Evolutionary conservation across 768 basidiomycete species (phyloP).

Genomic region (Trametes sanguinea): DNA sequence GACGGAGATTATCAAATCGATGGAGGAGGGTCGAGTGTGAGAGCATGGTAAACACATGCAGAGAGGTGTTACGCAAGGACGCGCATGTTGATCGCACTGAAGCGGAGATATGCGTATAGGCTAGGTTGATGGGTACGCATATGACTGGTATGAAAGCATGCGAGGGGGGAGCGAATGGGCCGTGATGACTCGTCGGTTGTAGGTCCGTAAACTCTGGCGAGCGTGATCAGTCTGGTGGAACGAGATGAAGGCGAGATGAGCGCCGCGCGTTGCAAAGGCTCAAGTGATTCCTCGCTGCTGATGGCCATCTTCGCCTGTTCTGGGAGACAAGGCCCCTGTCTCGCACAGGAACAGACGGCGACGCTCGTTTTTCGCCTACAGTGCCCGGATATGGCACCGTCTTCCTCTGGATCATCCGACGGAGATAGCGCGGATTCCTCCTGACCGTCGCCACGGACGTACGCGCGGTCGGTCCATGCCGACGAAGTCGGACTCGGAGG

Average conservation of each 20-base stretch:
- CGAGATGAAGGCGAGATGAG: background rate
- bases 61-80: background rate
- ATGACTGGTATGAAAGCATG: background rate
- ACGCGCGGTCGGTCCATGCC: background rate
- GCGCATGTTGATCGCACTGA: slow-evolving; percentile 11
- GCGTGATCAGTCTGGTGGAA: background rate
- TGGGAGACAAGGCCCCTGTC: background rate
- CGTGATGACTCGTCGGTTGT: slow-evolving; percentile 7
- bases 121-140: background rate
- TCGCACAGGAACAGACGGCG: slow-evolving; percentile 13
- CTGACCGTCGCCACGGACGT: background rate
- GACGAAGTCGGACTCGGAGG: background rate
- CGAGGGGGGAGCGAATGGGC: background rate
- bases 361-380: background rate
- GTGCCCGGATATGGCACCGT: slow-evolving; percentile 14
- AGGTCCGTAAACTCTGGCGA: slow-evolving; percentile 15
- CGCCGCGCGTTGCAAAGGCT: background rate
- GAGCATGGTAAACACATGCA: slow-evolving; percentile 19
- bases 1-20: slow-evolving; percentile 1
- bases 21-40: background rate
- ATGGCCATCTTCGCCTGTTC: slow-evolving; percentile 6
- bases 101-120: slow-evolving; percentile 14
- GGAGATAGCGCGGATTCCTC: slow-evolving; percentile 22
- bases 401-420: slow-evolving; percentile 13
- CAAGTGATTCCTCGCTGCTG: background rate